phyloP scores from a whole-genome alignment of 352 stramenopile species.

The Elongisporangium prolatum region DNA sequence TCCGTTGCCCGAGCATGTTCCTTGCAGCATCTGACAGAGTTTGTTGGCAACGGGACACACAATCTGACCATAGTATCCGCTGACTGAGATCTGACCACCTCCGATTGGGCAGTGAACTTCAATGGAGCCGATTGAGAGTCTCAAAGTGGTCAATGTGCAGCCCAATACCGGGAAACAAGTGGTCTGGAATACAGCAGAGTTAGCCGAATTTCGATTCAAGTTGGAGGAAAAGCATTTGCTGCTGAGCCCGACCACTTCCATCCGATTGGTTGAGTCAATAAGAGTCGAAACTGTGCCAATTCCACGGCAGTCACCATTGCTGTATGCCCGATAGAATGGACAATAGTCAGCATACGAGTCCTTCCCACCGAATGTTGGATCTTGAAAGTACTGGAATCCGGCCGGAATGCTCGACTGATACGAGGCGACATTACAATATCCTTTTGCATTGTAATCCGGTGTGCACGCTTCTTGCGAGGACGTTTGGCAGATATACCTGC shows the following conservation, averaged over 20 bases:
- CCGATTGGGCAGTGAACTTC: constrained; percentile 55
- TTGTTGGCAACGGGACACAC: constrained; percentile 38
- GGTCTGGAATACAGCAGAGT: constrained; percentile 23
- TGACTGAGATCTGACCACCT: constrained; percentile 48
- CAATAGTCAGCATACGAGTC: constrained; percentile 79
- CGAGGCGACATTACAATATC: constrained; percentile 66
- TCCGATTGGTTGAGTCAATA: constrained; percentile 30
- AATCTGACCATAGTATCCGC: constrained; percentile 43
- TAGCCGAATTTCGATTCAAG: constrained; percentile 37
- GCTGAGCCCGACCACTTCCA: constrained; percentile 43
- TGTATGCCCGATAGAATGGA: constrained; percentile 72
- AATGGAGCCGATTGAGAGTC: constrained; percentile 40
- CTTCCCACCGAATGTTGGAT: constrained; percentile 44
- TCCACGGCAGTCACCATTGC: constrained; percentile 69
- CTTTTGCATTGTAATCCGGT: constrained; percentile 60
- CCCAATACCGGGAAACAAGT: constrained; percentile 58
- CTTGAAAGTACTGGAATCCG: constrained; percentile 79
- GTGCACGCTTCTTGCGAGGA: constrained; percentile 44
- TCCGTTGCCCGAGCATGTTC: constrained; percentile 61
- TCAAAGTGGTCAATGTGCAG: constrained; percentile 35
- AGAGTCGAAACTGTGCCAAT: constrained; percentile 40
- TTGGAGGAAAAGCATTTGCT: constrained; percentile 77
- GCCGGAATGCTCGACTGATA: constrained; percentile 67
- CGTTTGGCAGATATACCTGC: constrained; percentile 60
- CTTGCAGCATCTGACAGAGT: constrained; percentile 61